phyloP scores from a whole-genome alignment of 164 flowering plant species.

The Berberis vulgaris region DNA sequence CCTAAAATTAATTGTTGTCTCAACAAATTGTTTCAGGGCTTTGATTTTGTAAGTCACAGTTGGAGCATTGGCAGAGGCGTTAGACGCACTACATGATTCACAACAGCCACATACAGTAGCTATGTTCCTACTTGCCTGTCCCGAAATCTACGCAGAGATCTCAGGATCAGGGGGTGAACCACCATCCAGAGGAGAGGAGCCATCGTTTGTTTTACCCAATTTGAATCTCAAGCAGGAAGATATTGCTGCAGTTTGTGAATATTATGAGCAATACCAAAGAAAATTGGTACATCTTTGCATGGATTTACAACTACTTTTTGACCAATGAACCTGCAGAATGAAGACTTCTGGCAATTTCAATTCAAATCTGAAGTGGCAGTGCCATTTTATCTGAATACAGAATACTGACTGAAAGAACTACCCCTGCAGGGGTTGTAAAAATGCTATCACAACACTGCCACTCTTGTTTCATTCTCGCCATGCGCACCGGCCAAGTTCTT shows the following conservation, averaged over 20 bases:
- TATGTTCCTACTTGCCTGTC: constrained; percentile 88
- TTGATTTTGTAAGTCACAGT: constrained; percentile 84
- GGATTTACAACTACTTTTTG: constrained; percentile 75
- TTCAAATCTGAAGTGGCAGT: too few species aligned
- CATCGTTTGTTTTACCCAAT: constrained; percentile 32
- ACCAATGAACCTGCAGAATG: constrained; percentile 15
- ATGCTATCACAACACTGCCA: too few species aligned
- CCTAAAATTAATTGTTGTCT: constrained; percentile 1
- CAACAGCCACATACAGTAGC: constrained; percentile 95
- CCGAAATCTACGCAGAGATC: constrained; percentile 52
- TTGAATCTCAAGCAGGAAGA: constrained; percentile 67
- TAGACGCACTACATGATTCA: constrained; percentile 81
- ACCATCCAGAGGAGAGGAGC: constrained; percentile 21
- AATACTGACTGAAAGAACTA: too few species aligned
- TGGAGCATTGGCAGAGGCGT: constrained; percentile 85
- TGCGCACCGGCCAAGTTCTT: too few species aligned
- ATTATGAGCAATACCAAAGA: constrained; percentile 80
- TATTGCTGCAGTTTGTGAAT: constrained; percentile 74
- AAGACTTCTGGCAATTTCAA: too few species aligned
- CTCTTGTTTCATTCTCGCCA: too few species aligned
- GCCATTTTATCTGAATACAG: too few species aligned
- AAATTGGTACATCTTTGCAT: constrained; percentile 93
- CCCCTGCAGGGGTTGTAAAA: too few species aligned
- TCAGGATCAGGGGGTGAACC: constrained; percentile 24
- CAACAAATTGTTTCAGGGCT: constrained; percentile 51